Evolutionary conservation across 768 basidiomycete genomes (phyloP), one percentile per base, ranked within the genome.

Genomic region (Royoungia palumana): DNA sequence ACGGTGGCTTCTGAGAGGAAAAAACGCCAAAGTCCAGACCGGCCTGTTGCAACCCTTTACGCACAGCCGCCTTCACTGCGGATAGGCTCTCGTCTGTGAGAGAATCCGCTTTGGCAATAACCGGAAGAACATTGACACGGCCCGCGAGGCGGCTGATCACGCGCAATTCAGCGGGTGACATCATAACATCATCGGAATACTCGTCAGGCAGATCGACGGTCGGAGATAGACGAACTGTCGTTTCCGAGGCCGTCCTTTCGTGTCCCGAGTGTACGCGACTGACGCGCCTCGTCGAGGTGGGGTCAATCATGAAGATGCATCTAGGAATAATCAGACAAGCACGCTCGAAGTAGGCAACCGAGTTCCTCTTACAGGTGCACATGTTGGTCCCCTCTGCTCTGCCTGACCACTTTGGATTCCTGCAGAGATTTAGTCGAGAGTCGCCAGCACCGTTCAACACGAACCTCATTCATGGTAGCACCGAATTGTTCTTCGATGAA

Each of bases 381-480:
- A 58, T 93, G 91, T 58, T 89, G 87, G 69, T 94, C 90, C 41
- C 88, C 89, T 71, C 86, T 90, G 70, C 80, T 89, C 65, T 89
- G 81, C 55, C 90, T 81, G 44, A 92, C 73, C 35, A 94, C 89
- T 75, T 93, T 94, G 47, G 87, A 87, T 74, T 93, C 89, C 89
- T 91, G 46, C 41, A 42, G 44, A 8, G 44, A 20, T 55, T 35
- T 49, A 35, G n/a, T 11, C 13, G 41, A 32, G 13, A 35, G 12
- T 28, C 30, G 35, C 28, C 17, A 32, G 47, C 42, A 35, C 17
- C 16, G 25, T 16, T 24, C 5, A 37, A 35, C 27, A 54, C 62
- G 6, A 51, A 88, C 90, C 75, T 93, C 90, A 61, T 76, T 87
- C 83, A 94, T 83, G 1, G 90, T 91, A 57, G 92, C 88, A 12